Evolutionary conservation across 371 early-diverging fungal genomes (phyloP).

Genomic region (Batrachochytrium dendrobatidis): DNA sequence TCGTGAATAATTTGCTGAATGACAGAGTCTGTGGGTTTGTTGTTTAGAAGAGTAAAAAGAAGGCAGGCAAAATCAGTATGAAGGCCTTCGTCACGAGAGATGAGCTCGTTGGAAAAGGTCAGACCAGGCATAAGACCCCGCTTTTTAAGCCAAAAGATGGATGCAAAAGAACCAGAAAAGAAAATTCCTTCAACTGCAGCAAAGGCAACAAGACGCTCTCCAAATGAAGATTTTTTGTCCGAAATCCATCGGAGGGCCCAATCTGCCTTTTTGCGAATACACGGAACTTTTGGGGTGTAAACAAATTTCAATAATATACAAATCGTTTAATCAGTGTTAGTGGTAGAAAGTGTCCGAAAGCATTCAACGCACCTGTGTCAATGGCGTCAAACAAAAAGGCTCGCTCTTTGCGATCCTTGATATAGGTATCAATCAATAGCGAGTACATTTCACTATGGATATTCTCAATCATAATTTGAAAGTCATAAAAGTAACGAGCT

Average conservation of each 20-base stretch:
- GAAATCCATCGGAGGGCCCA: slow-evolving; percentile 99
- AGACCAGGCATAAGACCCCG: slow-evolving; percentile 99
- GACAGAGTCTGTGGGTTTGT: slow-evolving; percentile 66
- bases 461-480: slow-evolving; percentile 99
- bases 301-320: no score
- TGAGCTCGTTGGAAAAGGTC: slow-evolving; percentile 99
- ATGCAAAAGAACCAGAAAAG: slow-evolving; percentile 98
- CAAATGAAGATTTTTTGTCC: slow-evolving; percentile 79
- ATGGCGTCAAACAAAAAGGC: slow-evolving; percentile 94
- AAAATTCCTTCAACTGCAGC: slow-evolving; percentile 99
- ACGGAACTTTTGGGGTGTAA: slow-evolving; percentile 63
- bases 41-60: slow-evolving; percentile 78
- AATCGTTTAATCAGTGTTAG: no score
- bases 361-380: slow-evolving; percentile 67
- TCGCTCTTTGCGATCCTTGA: slow-evolving; percentile 85
- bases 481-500: slow-evolving; percentile 98
- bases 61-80: slow-evolving; percentile 99
- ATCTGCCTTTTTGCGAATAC: slow-evolving; percentile 96
- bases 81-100: slow-evolving; percentile 99
- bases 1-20: slow-evolving; percentile 80
- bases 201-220: slow-evolving; percentile 96
- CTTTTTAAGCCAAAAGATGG: slow-evolving; percentile 99
- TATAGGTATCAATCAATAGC: slow-evolving; percentile 97
- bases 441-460: slow-evolving; percentile 99
- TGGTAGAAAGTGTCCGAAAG: no score